Conservation (phyloP, 306 rosid genomes). For the Benincasa hispida region DNA sequence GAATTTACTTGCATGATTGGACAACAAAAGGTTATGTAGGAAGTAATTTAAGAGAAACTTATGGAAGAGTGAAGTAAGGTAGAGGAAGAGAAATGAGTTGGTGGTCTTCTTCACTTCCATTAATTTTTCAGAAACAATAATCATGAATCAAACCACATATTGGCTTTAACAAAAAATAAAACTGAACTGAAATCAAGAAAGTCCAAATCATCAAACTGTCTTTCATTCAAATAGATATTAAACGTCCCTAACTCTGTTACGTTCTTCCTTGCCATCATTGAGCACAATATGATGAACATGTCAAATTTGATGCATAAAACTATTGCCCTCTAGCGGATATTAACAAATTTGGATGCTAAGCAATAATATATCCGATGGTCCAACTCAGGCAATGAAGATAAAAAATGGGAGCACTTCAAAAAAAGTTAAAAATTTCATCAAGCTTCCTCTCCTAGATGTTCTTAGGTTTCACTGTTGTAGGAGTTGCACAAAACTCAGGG, state of each 20-base stretch:
- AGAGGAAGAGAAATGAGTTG: background rate
- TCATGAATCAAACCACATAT: background rate
- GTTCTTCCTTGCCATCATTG: background rate
- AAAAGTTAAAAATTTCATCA: background rate
- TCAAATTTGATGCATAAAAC: background rate
- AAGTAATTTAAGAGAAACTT: background rate
- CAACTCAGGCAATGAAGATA: background rate
- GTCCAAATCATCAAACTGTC: background rate
- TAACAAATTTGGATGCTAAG: background rate
- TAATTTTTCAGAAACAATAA: background rate
- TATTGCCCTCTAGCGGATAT: background rate
- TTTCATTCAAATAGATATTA: background rate
- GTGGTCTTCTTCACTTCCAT: background rate
- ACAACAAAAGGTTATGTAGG: background rate
- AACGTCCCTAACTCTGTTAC: background rate
- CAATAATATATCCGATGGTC: background rate
- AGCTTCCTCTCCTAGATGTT: background rate
- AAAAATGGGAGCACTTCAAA: background rate
- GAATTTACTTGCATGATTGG: background rate
- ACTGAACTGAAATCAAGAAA: background rate
- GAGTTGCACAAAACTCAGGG: background rate
- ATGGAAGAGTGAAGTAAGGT: background rate
- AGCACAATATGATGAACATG: background rate
- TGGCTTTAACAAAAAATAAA: background rate
- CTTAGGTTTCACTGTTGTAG: background rate